A percentile compares a stretch with the other conserved stretches of the same genome.
Evolutionary conservation across 2,329 filamentous ascomycete genomes (phyloP).

Genomic region (Chaetomium strumarium): DNA sequence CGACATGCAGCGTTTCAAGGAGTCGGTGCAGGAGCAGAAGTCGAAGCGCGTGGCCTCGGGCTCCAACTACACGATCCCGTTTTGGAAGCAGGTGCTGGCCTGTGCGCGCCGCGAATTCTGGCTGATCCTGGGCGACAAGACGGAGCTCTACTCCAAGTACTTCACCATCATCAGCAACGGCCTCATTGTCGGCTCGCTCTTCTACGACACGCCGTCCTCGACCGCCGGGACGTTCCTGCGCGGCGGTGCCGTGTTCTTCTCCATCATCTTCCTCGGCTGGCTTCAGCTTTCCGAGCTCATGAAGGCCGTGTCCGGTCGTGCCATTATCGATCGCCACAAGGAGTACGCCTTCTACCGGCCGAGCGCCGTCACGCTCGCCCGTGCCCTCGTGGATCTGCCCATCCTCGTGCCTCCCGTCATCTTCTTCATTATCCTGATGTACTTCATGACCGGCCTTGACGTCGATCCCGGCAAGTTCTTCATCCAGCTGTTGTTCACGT

Average conservation of each 20-base stretch:
- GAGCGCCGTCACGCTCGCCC: slow-evolving; percentile 50
- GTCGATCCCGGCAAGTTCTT: slow-evolving; percentile 62
- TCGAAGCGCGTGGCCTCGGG: slow-evolving; percentile 16
- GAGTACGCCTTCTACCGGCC: slow-evolving; percentile 50
- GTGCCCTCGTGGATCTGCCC: slow-evolving; percentile 54
- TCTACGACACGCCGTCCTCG: slow-evolving; percentile 58
- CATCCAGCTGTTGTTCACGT: slow-evolving; percentile 57
- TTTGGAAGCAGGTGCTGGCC: slow-evolving; percentile 62
- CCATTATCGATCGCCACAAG: slow-evolving; percentile 46
- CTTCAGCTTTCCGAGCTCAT: slow-evolving; percentile 73
- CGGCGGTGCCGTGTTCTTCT: slow-evolving; percentile 44
- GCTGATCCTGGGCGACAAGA: slow-evolving; percentile 69
- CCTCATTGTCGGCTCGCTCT: slow-evolving; percentile 72
- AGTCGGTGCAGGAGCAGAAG: slow-evolving; percentile 45
- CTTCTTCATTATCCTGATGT: slow-evolving; percentile 65
- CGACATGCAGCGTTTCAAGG: slow-evolving; percentile 21
- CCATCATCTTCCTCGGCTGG: slow-evolving; percentile 51
- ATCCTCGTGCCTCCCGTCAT: slow-evolving; percentile 58
- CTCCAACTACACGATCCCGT: slow-evolving; percentile 66
- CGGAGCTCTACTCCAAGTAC: slow-evolving; percentile 70
- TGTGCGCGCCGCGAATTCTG: slow-evolving; percentile 60
- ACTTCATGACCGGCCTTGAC: slow-evolving; percentile 71
- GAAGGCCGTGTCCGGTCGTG: slow-evolving; percentile 66
- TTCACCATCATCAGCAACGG: slow-evolving; percentile 70
- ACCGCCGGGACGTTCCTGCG: slow-evolving; percentile 59